Evolutionary conservation across 2,329 filamentous ascomycete genomes (phyloP).

Genomic region (Pezicula neosporulosa): DNA sequence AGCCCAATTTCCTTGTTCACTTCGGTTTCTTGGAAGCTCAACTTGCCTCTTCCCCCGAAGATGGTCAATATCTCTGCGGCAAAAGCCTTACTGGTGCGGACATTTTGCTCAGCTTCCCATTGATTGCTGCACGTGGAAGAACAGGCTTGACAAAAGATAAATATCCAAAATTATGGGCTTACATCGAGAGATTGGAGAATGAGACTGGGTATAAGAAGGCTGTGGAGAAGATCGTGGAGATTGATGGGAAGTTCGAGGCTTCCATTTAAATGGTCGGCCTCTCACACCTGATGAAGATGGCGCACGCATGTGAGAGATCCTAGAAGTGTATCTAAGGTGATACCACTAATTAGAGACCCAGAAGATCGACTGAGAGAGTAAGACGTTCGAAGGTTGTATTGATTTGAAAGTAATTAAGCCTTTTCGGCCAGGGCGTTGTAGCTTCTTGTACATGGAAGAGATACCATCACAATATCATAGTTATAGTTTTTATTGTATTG

Average conservation of each 20-base stretch:
- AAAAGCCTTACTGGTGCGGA: conserved; percentile 45
- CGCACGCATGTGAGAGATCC: not conserved
- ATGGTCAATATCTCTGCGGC: conserved; percentile 48
- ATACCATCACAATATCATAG: too few species aligned
- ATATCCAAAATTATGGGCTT: conserved; percentile 43
- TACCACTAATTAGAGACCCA: not conserved
- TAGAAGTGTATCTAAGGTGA: not conserved
- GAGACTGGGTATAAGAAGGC: conserved; percentile 41
- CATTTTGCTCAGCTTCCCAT: conserved; percentile 47
- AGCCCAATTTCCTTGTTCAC: conserved; percentile 42
- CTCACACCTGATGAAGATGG: not conserved
- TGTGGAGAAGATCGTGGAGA: conserved; percentile 45
- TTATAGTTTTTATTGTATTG: too few species aligned
- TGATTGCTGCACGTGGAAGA: conserved; percentile 38
- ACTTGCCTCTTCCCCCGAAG: conserved; percentile 39
- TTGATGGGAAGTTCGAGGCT: conserved; percentile 28
- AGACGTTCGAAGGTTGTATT: too few species aligned
- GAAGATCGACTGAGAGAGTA: too few species aligned
- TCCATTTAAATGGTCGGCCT: not conserved
- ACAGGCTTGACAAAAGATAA: conserved; percentile 33
- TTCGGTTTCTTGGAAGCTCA: conserved; percentile 48
- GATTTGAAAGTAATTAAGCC: too few species aligned
- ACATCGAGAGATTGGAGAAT: conserved; percentile 38
- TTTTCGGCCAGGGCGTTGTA: too few species aligned
- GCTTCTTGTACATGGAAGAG: too few species aligned